Base-by-base conservation (phyloP, 257 asterid genomes). In the Lycium barbarum region DNA sequence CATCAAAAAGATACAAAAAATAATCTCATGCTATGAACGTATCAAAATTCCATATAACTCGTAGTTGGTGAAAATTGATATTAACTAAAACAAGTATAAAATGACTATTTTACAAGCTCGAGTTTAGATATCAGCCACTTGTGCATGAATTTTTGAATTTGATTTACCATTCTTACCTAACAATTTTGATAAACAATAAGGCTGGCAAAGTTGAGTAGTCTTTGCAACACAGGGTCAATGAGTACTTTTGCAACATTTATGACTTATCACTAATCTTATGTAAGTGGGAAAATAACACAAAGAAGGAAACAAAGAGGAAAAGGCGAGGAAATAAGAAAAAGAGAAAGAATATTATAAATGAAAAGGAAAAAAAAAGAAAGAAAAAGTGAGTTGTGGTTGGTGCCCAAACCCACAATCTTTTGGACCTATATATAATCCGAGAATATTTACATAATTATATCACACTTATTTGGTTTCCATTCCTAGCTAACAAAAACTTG, bases 341-440 rank as follows among this genome's bases (percentile, higher is more conserved):
- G 55, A 51, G 3, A 18, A 58, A 58, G 65, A 6, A 40, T 40
- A 40, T 2, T 40, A 40, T 40, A 40, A 40, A 40, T 4, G 6
- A 40, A 40, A 40, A 40, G 45, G 12, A 11, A 47, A 20, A 13
- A 26, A 26, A 1, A 26, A 26, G 33, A 2, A 40, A 2, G 11
- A 11, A 47, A 20, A 13, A 26, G 9, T 14, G 38, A 76, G 18
- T 76, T 51, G 26, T 76, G 63, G 82, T 76, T 76, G 82, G 82
- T 76, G 47, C 40, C 13, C 82, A 76, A 76, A 76, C 82, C 63
- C 47, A 76, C 82, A 15, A 51, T 76, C 63, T 51, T 76, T 76
- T 26, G n/a, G 40, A 76, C 63, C 82, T 76, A 51, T 76, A 51
- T 76, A 76, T 76, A 76, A 26, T 22, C 47, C 47, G 1, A 20